Evolutionary conservation across 257 asterid species (phyloP), one percentile per base, ranked within the genome.

Genomic region (Mitragyna speciosa): DNA sequence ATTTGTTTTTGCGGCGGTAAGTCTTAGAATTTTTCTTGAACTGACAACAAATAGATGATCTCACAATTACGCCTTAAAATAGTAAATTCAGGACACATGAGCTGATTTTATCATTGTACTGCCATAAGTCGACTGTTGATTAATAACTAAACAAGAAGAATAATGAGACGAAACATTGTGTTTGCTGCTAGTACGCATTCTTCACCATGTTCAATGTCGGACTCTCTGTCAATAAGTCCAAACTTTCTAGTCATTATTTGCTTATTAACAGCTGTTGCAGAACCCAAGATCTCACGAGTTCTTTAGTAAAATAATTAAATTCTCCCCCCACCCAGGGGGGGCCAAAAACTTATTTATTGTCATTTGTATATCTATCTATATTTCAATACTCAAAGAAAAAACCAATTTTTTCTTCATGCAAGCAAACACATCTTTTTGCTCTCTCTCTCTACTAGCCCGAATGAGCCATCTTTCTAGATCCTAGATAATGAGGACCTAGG

Each of bases 271-370:
- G 92, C 94, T 91, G 81, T 87, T 88, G 48, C 91, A 87, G 89
- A 87, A 85, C 94, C 91, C 95, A 84, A 89, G 91, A 93, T 88
- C 96, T 85, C 94, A 91, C 91, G 91, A 87, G 78, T 56, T 82
- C 56, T 72, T 75, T 72, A 36, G 66, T 64, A 75, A 43, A 72
- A 79, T 68, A 79, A 71, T 83, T 79, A 73, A 89, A 36, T 36
- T 71, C 82, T 81, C 75, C 84, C 78, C 70, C n/a, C n/a, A n/a
- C n/a, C n/a, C n/a, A n/a, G n/a, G n/a, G n/a, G n/a, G n/a, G n/a
- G n/a, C n/a, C n/a, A n/a, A n/a, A n/a, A 59, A 76, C 80, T 83
- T 65, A 79, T 48, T 73, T 20, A 47, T 71, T 70, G 75, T 31
- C 80, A 78, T 52, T 82, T 82, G 24, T 67, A 10, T 68, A 49